phyloP scores from a whole-genome alignment of 2,329 filamentous ascomycete genomes.

The Metarhizium sp. region DNA sequence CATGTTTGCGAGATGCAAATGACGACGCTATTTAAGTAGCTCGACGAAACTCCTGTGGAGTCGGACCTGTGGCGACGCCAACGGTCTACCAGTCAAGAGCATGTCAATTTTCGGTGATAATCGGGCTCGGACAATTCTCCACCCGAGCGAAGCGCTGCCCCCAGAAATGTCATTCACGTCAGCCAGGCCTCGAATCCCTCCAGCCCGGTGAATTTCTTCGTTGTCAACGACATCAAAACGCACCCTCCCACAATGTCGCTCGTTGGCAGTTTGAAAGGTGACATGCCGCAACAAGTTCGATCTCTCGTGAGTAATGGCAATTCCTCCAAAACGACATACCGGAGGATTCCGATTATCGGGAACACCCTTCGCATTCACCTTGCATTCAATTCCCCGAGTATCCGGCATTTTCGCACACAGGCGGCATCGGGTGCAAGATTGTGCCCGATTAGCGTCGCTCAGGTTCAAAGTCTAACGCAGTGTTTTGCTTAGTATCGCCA shows the following conservation, averaged over 20 bases:
- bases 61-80: background rate
- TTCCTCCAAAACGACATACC: background rate
- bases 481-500: slow-evolving; percentile 67
- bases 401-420: background rate
- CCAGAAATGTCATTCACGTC: background rate
- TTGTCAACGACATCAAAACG: background rate
- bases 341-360: background rate
- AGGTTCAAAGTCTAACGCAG: background rate
- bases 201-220: background rate
- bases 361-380: background rate
- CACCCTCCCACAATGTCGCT: slow-evolving; percentile 23
- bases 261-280: slow-evolving; percentile 34
- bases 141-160: slow-evolving; percentile 4
- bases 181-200: background rate
- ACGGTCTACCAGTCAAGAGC: background rate
- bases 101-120: slow-evolving; percentile 1
- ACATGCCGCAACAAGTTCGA: slow-evolving; percentile 47
- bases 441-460: background rate
- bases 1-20: background rate
- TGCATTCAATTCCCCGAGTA: background rate
- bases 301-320: slow-evolving; percentile 37
- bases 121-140: slow-evolving; percentile 9
- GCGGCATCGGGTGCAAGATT: background rate
- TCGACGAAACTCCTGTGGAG: background rate
- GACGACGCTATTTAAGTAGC: background rate